These are phyloP conservation scores for Litchi chinensis DNA, from an alignment of 345 rosid species.

Conservation along the genomic window DNA sequence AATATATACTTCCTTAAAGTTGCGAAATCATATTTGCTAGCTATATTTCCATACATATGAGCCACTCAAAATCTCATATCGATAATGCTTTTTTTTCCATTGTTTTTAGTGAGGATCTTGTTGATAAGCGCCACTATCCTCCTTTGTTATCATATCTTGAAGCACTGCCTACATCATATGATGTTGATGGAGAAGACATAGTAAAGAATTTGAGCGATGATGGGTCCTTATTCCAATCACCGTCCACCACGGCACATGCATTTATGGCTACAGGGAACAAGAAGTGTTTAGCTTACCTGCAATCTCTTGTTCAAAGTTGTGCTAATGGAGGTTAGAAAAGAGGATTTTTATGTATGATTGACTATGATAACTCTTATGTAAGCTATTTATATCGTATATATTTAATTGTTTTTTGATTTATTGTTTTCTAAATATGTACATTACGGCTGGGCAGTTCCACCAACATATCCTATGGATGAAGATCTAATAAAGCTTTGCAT, in stretches of 20 bases:
- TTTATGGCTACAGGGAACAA: slow-evolving; percentile 56
- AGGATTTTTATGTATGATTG: neutral
- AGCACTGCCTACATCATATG: slow-evolving; percentile 34
- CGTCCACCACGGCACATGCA: slow-evolving; percentile 67
- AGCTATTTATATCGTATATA: neutral
- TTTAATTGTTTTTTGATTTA: no score
- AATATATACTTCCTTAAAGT: no score
- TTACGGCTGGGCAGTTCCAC: slow-evolving; percentile 44
- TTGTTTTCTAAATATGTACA: neutral
- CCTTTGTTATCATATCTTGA: slow-evolving; percentile 56
- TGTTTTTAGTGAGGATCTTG: slow-evolving; percentile 44
- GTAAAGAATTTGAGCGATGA: slow-evolving; percentile 29
- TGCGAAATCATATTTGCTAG: no score
- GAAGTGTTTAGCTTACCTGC: slow-evolving; percentile 47
- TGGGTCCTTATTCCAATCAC: slow-evolving; percentile 67
- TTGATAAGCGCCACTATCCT: slow-evolving; percentile 31
- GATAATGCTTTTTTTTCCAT: neutral
- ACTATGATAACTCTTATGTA: no score
- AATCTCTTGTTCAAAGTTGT: slow-evolving; percentile 40
- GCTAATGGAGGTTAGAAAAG: slow-evolving; percentile 45
- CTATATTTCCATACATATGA: no score
- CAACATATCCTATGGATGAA: slow-evolving; percentile 50
- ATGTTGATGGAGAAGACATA: slow-evolving; percentile 29
- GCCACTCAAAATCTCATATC: neutral
- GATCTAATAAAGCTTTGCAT: slow-evolving; percentile 52